These are phyloP conservation scores for Ganoderma leucocontextum DNA, from an alignment of 1,284 basidiomycete species.

Conservation along the genomic window DNA sequence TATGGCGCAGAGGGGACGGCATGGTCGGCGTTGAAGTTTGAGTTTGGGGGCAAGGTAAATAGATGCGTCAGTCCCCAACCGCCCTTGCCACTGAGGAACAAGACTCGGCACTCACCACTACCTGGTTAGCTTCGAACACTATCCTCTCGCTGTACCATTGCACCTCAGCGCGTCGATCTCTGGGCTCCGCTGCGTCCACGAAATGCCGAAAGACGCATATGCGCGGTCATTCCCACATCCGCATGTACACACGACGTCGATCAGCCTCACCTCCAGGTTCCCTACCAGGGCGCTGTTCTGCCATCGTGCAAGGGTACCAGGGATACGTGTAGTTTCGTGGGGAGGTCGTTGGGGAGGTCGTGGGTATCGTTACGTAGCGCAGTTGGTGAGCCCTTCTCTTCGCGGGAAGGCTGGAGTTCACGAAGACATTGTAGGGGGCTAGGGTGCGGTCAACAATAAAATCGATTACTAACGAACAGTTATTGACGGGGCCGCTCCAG, in stretches of 20 bases:
- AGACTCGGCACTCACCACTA: conserved; percentile 16
- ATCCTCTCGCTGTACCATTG: conserved; percentile 27
- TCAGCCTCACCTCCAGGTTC: background rate
- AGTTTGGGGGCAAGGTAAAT: background rate
- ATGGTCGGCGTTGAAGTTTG: background rate
- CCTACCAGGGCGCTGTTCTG: background rate
- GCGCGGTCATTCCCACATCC: background rate
- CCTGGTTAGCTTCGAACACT: conserved; percentile 21
- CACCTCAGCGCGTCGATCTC: conserved; percentile 14
- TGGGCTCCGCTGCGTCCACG: background rate
- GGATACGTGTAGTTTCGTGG: background rate
- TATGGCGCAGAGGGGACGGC: background rate
- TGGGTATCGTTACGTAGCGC: background rate
- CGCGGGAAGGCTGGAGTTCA: background rate
- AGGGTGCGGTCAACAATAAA: background rate
- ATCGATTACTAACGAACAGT: too few relatives aligned
- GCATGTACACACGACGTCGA: background rate
- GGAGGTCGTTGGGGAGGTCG: background rate
- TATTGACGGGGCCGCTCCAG: too few relatives aligned
- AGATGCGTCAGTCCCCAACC: background rate
- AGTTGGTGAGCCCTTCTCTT: background rate
- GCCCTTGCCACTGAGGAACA: background rate
- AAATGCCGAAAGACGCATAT: background rate
- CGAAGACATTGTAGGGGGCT: background rate
- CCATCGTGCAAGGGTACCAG: background rate